phyloP scores from a whole-genome alignment of 2,329 filamentous ascomycete species.

The Paraconiothyrium brasiliense region DNA sequence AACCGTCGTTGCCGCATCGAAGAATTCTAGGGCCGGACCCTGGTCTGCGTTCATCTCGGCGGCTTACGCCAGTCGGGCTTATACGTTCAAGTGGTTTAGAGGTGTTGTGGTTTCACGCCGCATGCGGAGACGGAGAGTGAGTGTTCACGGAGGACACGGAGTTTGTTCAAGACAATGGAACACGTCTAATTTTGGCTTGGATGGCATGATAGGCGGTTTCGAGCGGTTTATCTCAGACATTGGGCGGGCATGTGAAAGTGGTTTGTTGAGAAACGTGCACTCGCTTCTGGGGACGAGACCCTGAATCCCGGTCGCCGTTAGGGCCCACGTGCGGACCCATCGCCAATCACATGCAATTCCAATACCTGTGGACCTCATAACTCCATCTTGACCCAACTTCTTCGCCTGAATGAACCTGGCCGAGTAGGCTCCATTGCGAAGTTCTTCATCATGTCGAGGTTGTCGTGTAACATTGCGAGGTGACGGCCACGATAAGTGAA shows the following conservation, averaged over 20 bases:
- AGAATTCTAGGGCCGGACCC: constrained; percentile 19
- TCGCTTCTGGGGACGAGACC: constrained; percentile 4
- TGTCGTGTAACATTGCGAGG: background rate
- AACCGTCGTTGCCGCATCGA: constrained; percentile 17
- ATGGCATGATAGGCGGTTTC: constrained; percentile 11
- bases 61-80: background rate
- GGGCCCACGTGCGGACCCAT: constrained; percentile 1
- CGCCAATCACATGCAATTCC: constrained; percentile 8
- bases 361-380: no score
- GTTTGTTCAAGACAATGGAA: background rate
- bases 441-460: background rate
- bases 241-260: constrained; percentile 14
- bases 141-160: background rate
- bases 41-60: constrained; percentile 11
- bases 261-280: constrained; percentile 12
- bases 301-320: background rate
- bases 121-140: constrained; percentile 3
- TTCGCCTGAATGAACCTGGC: background rate
- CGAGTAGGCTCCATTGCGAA: background rate
- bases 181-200: background rate
- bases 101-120: background rate
- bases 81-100: background rate
- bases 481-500: background rate
- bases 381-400: background rate
- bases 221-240: constrained; percentile 1